Evolutionary conservation across 2,329 filamentous ascomycete genomes (phyloP), one percentile per base, ranked within the genome.

Genomic region (Teratosphaeria gauchensis): DNA sequence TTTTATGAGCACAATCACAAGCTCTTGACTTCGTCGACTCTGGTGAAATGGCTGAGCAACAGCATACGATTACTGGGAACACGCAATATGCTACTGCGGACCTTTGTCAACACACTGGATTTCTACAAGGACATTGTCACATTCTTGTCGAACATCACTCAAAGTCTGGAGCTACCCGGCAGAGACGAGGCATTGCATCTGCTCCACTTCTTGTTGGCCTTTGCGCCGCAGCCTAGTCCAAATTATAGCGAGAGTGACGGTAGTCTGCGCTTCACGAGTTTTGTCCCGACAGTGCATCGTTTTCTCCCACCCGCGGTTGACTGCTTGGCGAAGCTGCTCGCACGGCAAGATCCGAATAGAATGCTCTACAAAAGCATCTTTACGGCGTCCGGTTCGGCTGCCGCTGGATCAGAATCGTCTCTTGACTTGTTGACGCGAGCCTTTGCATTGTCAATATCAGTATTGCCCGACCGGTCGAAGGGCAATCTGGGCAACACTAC

Each of bases 91-190:
- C 81, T 97, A 32, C 77, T 97, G 51, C 85, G 90, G 46, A 90
- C 86, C 3, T 83, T 94, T 64, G 80, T 83, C 68, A 96, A 96
- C 73, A 94, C 89, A 0, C 78, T 96, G 64, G 94, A 99, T 73
- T 92, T 97, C 68, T 95, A 96, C 89, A 99, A 99, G 75, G 94
- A 99, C 72, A 79, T 91, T 32, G 84, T 97, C 59, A 87, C 90
- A 16, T 85, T 95, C 64, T 79, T 99, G 57, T 96, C 92, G 58
- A 97, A 99, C 72, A 67, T 73, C 61, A 84, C 95, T 54, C 86
- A 91, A 7, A 83, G 84, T 9, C 82, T 97, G 56, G 87, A 92
- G 69, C 79, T 99, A 46, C 88, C 91, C 1, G 87, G 87, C 21
- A 86, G 89, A 62, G 92, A 97, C 69, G 92, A 97, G 70, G 92